Conservation (phyloP, 805 yeast genomes). For the Candida sonorensis region DNA sequence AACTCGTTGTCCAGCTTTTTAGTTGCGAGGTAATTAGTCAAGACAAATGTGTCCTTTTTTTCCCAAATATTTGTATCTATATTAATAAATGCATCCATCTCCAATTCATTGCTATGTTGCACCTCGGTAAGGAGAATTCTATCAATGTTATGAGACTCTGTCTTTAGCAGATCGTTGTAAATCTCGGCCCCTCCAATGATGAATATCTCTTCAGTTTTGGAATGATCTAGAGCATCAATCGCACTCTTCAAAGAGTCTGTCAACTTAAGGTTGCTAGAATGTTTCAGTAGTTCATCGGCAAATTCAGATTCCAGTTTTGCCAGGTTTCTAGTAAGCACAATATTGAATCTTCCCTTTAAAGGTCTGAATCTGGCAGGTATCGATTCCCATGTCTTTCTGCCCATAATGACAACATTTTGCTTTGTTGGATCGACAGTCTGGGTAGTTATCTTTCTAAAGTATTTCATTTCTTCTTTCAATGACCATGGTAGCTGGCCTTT, state of each 20-base stretch:
- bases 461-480: slow-evolving; percentile 75
- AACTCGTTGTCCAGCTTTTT: slow-evolving; percentile 25
- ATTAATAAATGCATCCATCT: slow-evolving; percentile 68
- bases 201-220: slow-evolving; percentile 51
- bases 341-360: slow-evolving; percentile 64
- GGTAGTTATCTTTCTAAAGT: slow-evolving; percentile 70
- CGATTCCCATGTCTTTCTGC: slow-evolving; percentile 92
- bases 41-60: slow-evolving; percentile 26
- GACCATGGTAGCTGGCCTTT: slow-evolving; percentile 87
- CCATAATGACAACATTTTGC: slow-evolving; percentile 85
- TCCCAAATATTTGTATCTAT: slow-evolving; percentile 32
- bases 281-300: slow-evolving; percentile 19
- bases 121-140: slow-evolving; percentile 69
- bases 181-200: slow-evolving; percentile 93
- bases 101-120: slow-evolving; percentile 28
- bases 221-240: slow-evolving; percentile 24
- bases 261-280: slow-evolving; percentile 13
- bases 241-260: slow-evolving; percentile 42
- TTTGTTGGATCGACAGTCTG: slow-evolving; percentile 25
- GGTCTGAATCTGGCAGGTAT: slow-evolving; percentile 85
- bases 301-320: slow-evolving; percentile 17
- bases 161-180: slow-evolving; percentile 43
- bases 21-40: slow-evolving; percentile 34
- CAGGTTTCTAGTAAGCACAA: slow-evolving; percentile 56
- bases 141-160: slow-evolving; percentile 31